Percentiles rank a stretch among this genome's conserved stretches.
These are phyloP conservation scores for Sicyos edulis DNA, from an alignment of 306 rosid species.

Conservation along the genomic window DNA sequence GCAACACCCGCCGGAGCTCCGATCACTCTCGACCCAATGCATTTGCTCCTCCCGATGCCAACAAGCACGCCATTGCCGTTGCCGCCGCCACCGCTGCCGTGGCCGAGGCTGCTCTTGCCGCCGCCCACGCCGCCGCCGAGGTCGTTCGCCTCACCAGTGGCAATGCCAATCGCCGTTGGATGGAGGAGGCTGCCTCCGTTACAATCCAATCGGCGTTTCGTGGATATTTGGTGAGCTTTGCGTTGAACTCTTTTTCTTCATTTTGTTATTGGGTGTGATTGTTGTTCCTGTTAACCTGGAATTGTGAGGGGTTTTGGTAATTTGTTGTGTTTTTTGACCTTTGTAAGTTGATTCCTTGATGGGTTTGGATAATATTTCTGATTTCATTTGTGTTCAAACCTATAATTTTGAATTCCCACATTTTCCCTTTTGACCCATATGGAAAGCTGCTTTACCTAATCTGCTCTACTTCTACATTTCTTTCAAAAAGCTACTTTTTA, in stretches of 20 bases:
- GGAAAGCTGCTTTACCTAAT: no score
- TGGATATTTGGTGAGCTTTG: slow-evolving; percentile 76
- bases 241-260: slow-evolving; percentile 21
- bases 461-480: no score
- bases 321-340: no score
- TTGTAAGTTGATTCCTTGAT: background rate
- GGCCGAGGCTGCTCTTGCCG: slow-evolving; percentile 87
- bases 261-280: background rate
- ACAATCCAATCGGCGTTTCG: slow-evolving; percentile 76
- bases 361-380: background rate
- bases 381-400: background rate
- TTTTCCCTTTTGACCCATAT: no score
- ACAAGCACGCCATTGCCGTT: slow-evolving; percentile 81
- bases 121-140: no score
- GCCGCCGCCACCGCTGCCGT: slow-evolving; percentile 91
- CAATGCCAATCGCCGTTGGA: slow-evolving; percentile 20
- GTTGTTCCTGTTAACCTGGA: background rate
- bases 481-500: no score
- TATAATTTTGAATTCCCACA: background rate
- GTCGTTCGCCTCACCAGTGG: slow-evolving; percentile 53
- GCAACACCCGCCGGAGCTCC: slow-evolving; percentile 39
- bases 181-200: slow-evolving; percentile 44
- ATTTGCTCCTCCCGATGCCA: slow-evolving; percentile 43
- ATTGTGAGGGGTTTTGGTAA: background rate
- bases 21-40: slow-evolving; percentile 11